Evolutionary conservation across 2,329 filamentous ascomycete species (phyloP).

Genomic region (Periconia digitata): DNA sequence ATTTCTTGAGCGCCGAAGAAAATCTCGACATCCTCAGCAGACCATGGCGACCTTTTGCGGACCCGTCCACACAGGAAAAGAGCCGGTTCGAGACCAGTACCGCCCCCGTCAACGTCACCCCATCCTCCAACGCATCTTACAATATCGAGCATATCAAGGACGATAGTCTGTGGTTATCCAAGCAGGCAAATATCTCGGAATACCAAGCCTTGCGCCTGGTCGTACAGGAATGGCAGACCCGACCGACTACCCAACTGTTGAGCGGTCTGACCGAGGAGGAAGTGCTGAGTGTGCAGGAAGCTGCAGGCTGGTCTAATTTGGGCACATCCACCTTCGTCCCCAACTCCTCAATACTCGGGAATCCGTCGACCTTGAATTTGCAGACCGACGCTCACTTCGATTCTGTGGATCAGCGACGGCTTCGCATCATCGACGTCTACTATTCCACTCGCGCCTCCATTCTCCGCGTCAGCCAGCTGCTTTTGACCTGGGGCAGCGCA

Average conservation of each 20-base stretch:
- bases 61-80: constrained; percentile 64
- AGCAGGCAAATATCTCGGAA: constrained; percentile 75
- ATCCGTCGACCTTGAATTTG: constrained; percentile 19
- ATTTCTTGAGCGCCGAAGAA: constrained; percentile 71
- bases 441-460: constrained; percentile 68
- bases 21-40: constrained; percentile 69
- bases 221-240: constrained; percentile 80
- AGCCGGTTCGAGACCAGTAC: constrained; percentile 80
- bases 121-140: constrained; percentile 66
- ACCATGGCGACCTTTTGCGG: constrained; percentile 68
- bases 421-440: constrained; percentile 71
- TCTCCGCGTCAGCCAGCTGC: constrained; percentile 38
- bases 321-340: constrained; percentile 53
- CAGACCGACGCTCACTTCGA: constrained; percentile 56
- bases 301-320: constrained; percentile 66
- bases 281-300: constrained; percentile 72
- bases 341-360: constrained; percentile 47
- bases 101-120: constrained; percentile 80
- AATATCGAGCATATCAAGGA: constrained; percentile 79
- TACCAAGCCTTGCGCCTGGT: constrained; percentile 78
- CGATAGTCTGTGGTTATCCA: constrained; percentile 84
- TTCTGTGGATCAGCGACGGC: constrained; percentile 61
- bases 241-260: constrained; percentile 71
- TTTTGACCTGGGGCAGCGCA: constrained; percentile 37
- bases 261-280: constrained; percentile 77